Percentiles rank a stretch among this genome's conserved stretches.
Conservation (phyloP, 345 rosid species). For the Euclidium syriacum region DNA sequence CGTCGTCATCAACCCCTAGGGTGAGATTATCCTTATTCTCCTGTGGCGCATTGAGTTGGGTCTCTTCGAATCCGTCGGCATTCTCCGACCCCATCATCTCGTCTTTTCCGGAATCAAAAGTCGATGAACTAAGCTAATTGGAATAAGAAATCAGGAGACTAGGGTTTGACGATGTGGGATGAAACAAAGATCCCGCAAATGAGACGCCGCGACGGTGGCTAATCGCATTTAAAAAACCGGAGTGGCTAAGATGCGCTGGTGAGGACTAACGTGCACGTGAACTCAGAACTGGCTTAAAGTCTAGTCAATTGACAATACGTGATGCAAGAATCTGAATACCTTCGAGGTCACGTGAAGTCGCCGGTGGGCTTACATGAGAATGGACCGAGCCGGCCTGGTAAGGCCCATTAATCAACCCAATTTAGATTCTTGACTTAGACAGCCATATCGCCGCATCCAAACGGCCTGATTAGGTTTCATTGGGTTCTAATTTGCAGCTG, state of each 20-base stretch:
- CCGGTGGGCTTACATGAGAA: background rate
- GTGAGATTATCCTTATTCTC: conserved; percentile 74
- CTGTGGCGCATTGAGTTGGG: conserved; percentile 46
- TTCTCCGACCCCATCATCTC: conserved; percentile 91
- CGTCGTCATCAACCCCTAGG: conserved; percentile 37
- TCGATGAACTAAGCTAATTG: conserved; percentile 4
- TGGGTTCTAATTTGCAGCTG: conserved; percentile 12
- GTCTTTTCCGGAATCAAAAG: conserved; percentile 23
- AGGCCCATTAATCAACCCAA: conserved; percentile 24
- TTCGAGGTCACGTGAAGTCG: background rate
- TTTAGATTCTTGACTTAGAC: background rate
- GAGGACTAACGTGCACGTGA: conserved; percentile 37
- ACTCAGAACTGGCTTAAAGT: conserved; percentile 1
- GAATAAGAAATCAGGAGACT: background rate
- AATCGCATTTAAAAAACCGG: conserved; percentile 20
- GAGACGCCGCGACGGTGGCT: conserved; percentile 18
- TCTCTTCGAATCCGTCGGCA: conserved; percentile 45
- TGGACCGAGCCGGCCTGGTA: background rate
- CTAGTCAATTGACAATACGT: conserved; percentile 14
- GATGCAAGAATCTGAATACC: conserved; percentile 5
- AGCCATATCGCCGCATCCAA: conserved; percentile 27
- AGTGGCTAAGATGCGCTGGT: conserved; percentile 19
- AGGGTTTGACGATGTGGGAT: conserved; percentile 29
- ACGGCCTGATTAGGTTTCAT: conserved; percentile 39
- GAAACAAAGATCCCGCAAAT: conserved; percentile 3